Conservation (phyloP, 192 early-diverging fungal genomes). For the Jimgerdemannia lactiflua region DNA sequence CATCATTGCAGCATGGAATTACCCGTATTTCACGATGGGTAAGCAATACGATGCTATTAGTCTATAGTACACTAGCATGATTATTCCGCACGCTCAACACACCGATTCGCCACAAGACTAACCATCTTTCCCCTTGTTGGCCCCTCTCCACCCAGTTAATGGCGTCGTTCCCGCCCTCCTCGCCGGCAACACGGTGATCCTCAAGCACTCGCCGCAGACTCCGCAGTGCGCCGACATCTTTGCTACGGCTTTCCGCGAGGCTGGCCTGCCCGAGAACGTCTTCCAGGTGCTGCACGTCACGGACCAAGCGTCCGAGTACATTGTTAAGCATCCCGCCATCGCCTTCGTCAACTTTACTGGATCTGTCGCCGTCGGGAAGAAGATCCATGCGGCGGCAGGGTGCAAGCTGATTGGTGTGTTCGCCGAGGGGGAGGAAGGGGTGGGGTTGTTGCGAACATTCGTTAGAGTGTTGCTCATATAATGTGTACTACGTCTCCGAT, state of each 20-base stretch:
- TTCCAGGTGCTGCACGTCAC: conserved; percentile 57
- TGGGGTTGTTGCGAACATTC: background rate
- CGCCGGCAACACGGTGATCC: conserved; percentile 71
- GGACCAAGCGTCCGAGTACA: conserved; percentile 44
- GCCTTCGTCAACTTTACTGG: conserved; percentile 78
- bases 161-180: conserved; percentile 75
- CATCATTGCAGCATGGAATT: conserved; percentile 71
- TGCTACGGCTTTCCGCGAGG: conserved; percentile 54
- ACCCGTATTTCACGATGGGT: conserved; percentile 67
- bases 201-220: conserved; percentile 83
- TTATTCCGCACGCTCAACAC: background rate
- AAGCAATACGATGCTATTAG: background rate
- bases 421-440: background rate
- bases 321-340: conserved; percentile 57
- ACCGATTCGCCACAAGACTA: background rate
- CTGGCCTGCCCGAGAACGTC: conserved; percentile 66
- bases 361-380: conserved; percentile 65
- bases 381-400: conserved; percentile 43
- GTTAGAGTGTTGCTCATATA: background rate
- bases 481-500: too few species aligned
- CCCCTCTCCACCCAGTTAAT: conserved; percentile 61
- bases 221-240: conserved; percentile 73
- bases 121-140: conserved; percentile 1
- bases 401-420: conserved; percentile 60
- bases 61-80: background rate